These are phyloP conservation scores for Colletotrichum sp. DNA, from an alignment of 2,329 filamentous ascomycete species.

Conservation along the genomic window DNA sequence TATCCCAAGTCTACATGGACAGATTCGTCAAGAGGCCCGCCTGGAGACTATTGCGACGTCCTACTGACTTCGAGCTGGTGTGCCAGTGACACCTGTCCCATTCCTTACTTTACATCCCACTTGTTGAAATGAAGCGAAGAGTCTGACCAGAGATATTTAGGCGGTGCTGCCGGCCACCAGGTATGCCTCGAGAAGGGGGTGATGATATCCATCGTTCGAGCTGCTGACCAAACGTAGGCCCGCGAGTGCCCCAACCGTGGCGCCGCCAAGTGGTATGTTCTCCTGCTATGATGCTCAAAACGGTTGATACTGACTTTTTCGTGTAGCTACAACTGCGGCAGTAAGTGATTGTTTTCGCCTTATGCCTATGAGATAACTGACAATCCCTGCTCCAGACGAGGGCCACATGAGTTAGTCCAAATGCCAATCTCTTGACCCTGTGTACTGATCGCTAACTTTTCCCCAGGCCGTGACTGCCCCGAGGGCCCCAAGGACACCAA, in stretches of 20 bases:
- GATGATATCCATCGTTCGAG: neutral
- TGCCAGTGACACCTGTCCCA: constrained; percentile 10
- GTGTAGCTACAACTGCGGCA: constrained; percentile 79
- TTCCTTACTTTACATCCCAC: neutral
- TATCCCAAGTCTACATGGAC: neutral
- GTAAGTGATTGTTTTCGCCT: constrained; percentile 51
- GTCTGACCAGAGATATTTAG: constrained; percentile 21
- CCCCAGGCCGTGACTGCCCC: constrained; percentile 83
- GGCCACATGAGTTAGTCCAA: constrained; percentile 77
- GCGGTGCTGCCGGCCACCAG: constrained; percentile 30
- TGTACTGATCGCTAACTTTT: constrained; percentile 24
- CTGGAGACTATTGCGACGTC: constrained; percentile 9
- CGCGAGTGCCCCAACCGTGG: constrained; percentile 87
- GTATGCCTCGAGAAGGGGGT: constrained; percentile 11
- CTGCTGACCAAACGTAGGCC: constrained; percentile 59
- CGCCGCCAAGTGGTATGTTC: constrained; percentile 77
- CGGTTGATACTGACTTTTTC: constrained; percentile 25
- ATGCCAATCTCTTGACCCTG: neutral
- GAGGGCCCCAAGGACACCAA: constrained; percentile 86
- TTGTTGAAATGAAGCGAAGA: constrained; percentile 6
- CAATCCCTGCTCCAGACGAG: constrained; percentile 47
- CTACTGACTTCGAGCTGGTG: constrained; percentile 16
- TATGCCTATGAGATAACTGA: constrained; percentile 23
- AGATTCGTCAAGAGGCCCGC: constrained; percentile 3
- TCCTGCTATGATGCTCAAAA: neutral